A percentile compares a stretch with the other conserved stretches of the same genome.
phyloP scores from a whole-genome alignment of 2,329 filamentous ascomycete species.

The Fusarium sp. region DNA sequence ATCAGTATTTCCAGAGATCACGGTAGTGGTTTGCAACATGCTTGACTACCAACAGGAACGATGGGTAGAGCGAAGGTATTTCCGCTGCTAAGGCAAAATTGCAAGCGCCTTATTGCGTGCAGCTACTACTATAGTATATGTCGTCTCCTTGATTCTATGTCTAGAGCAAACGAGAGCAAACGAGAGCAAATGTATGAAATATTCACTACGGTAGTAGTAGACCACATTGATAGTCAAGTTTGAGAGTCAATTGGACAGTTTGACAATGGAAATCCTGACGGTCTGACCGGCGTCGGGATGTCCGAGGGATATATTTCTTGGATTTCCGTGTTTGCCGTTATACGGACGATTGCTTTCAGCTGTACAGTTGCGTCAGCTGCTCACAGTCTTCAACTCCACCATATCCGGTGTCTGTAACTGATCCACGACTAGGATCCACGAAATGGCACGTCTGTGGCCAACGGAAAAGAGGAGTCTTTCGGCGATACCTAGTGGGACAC shows the following conservation, averaged over 20 bases:
- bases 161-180: slow-evolving; percentile 6
- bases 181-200: not conserved
- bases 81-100: slow-evolving; percentile 76
- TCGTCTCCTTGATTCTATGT: not conserved
- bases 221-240: not conserved
- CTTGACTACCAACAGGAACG: slow-evolving; percentile 86
- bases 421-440: slow-evolving; percentile 28
- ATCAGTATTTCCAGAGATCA: slow-evolving; percentile 89
- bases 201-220: not conserved
- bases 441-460: slow-evolving; percentile 29
- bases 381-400: slow-evolving; percentile 18
- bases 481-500: slow-evolving; percentile 26
- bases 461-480: slow-evolving; percentile 33
- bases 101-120: not conserved
- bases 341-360: not conserved
- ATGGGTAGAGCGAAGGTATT: slow-evolving; percentile 92
- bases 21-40: slow-evolving; percentile 87
- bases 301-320: slow-evolving; percentile 7
- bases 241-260: slow-evolving; percentile 5
- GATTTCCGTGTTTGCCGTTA: slow-evolving; percentile 6
- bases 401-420: slow-evolving; percentile 18
- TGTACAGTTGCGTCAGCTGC: slow-evolving; percentile 4
- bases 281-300: slow-evolving; percentile 3
- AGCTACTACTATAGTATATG: slow-evolving; percentile 30
- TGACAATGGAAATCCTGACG: slow-evolving; percentile 15